Percentiles rank a stretch among this genome's conserved stretches.
These are phyloP conservation scores for Penicillium maclennaniae DNA, from an alignment of 495 filamentous ascomycete genomes.

Conservation along the genomic window DNA sequence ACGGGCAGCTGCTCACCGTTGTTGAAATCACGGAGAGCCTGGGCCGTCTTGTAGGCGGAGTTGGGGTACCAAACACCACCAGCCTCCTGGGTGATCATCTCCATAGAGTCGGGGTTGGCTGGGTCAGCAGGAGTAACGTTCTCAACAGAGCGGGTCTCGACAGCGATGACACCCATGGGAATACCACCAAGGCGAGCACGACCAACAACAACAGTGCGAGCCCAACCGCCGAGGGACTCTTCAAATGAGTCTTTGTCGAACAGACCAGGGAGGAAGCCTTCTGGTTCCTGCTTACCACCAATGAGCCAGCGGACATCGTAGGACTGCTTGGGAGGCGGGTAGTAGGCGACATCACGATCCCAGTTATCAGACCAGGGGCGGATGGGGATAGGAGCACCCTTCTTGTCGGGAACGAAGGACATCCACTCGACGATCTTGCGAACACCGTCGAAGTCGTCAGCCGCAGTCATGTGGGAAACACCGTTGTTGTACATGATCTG, in stretches of 20 bases:
- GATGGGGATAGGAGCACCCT: constrained; percentile 83
- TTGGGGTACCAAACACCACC: constrained; percentile 99
- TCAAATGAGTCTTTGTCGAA: constrained; percentile 97
- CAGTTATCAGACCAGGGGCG: constrained; percentile 78
- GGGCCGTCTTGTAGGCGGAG: constrained; percentile 98
- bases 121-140: constrained; percentile 98
- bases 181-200: constrained; percentile 96
- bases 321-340: constrained; percentile 78
- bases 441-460: constrained; percentile 96
- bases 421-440: constrained; percentile 98
- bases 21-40: constrained; percentile 99
- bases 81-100: constrained; percentile 88
- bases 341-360: constrained; percentile 88
- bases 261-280: constrained; percentile 82
- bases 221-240: constrained; percentile 95
- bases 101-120: constrained; percentile 95
- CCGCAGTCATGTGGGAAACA: constrained; percentile 97
- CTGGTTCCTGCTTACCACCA: constrained; percentile 80
- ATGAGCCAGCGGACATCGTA: constrained; percentile 96
- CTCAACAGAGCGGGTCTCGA: constrained; percentile 93
- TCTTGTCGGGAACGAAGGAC: constrained; percentile 92
- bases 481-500: constrained; percentile 99
- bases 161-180: constrained; percentile 96
- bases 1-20: constrained; percentile 95
- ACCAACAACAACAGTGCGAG: constrained; percentile 91